phyloP scores from a whole-genome alignment of 352 stramenopile species.

The Phytophthora fragariae region DNA sequence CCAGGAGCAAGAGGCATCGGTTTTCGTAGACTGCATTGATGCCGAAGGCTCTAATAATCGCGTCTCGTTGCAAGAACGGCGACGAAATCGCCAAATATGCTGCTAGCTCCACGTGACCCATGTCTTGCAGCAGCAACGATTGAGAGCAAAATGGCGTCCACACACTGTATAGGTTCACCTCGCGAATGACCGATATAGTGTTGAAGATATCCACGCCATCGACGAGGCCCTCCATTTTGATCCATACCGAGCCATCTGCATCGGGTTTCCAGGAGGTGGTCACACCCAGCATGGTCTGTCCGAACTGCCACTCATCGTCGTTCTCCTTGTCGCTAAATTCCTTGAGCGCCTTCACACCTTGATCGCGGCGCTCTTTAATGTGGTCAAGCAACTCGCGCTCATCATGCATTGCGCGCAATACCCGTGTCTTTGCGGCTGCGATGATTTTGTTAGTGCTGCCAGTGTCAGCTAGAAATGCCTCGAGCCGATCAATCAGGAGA shows the following conservation, averaged over 20 bases:
- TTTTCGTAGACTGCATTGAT: slow-evolving; percentile 87
- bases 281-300: slow-evolving; percentile 77
- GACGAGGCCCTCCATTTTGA: slow-evolving; percentile 81
- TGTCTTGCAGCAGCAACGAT: slow-evolving; percentile 63
- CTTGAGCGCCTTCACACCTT: slow-evolving; percentile 60
- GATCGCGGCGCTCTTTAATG: slow-evolving; percentile 62
- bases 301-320: slow-evolving; percentile 76
- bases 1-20: slow-evolving; percentile 71
- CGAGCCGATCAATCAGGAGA: slow-evolving; percentile 73
- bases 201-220: slow-evolving; percentile 88
- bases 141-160: slow-evolving; percentile 85
- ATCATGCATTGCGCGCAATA: slow-evolving; percentile 60
- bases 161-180: slow-evolving; percentile 78
- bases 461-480: slow-evolving; percentile 53
- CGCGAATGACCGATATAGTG: slow-evolving; percentile 80
- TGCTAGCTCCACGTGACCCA: slow-evolving; percentile 62
- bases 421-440: slow-evolving; percentile 32
- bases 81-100: slow-evolving; percentile 77
- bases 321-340: slow-evolving; percentile 77
- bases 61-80: slow-evolving; percentile 77
- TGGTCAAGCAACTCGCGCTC: slow-evolving; percentile 54
- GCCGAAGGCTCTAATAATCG: slow-evolving; percentile 71
- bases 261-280: slow-evolving; percentile 85
- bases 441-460: slow-evolving; percentile 31
- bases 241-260: slow-evolving; percentile 75